Evolutionary conservation across 169 alveolate genomes (phyloP), one percentile per base, ranked within the genome.

Genomic region (Cryptosporidium parvum): DNA sequence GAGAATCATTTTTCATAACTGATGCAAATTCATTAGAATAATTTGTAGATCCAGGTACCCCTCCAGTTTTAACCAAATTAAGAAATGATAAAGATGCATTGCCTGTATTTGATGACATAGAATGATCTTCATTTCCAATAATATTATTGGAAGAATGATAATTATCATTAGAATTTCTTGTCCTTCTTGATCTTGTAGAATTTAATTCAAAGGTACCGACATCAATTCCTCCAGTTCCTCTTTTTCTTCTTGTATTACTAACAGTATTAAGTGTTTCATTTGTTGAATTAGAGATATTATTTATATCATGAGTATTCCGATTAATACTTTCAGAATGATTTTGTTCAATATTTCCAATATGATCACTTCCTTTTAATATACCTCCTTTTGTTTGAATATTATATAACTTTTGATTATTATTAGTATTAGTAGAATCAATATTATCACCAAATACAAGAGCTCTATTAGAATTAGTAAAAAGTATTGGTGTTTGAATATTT

Each of bases 391-490:
- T 48, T 14, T 48, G n/a, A 21, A 14, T 48, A 5, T 10, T 12
- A 14, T 14, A 48, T 14, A 48, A 14, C 23, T 14, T 48, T 3
- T 48, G 56, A 14, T 48, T 3, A 48, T 48, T n/a, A 48, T 9
- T 0, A 42, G 18, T 45, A 45, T 0, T 45, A 1, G 9, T n/a
- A 56, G 37, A 16, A 26, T 26, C 18, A 0, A 9, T n/a, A 12
- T 29, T 23, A 31, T 53, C 58, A 16, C 26, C n/a, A 29, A 69
- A 42, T n/a, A 80, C 68, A 12, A 80, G 29, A 12, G 70, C 62
- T 18, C 89, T 35, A 35, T 51, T 80, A 12, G 80, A 80, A 31
- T 37, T 62, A 14, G 33, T 42, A 56, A 44, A 80, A 12, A 26
- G 51, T 12, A 80, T 1, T 10, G 89, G 89, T 0, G 59, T 37